These are phyloP conservation scores for Penicillium lividum DNA, from an alignment of 495 filamentous ascomycete genomes.

Conservation along the genomic window DNA sequence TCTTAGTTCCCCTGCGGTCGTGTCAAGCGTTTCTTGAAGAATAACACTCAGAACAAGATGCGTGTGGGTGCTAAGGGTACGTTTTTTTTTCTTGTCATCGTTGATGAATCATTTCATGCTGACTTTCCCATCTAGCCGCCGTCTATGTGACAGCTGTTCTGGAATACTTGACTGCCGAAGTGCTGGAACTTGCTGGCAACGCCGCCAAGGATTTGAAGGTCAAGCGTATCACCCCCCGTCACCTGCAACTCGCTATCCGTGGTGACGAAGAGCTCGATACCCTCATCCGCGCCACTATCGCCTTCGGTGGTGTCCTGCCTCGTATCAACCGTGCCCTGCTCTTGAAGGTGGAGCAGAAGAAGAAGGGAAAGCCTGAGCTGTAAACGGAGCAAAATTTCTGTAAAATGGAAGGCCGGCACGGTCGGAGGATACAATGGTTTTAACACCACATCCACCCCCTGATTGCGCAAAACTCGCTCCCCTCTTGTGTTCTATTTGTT, in stretches of 20 bases:
- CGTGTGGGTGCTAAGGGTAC: slow-evolving; percentile 93
- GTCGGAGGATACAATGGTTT: not conserved
- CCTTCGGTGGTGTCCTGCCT: slow-evolving; percentile 95
- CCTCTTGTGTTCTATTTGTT: slow-evolving; percentile 16
- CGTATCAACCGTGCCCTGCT: slow-evolving; percentile 98
- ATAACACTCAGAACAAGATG: slow-evolving; percentile 99
- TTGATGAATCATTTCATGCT: not conserved
- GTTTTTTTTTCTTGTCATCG: slow-evolving; percentile 11
- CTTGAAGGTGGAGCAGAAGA: slow-evolving; percentile 99
- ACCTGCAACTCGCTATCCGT: slow-evolving; percentile 96
- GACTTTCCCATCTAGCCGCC: slow-evolving; percentile 58
- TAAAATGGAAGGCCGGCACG: slow-evolving; percentile 12
- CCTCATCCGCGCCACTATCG: slow-evolving; percentile 95
- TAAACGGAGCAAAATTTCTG: slow-evolving; percentile 25
- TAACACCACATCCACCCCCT: slow-evolving; percentile 5
- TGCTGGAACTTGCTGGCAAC: slow-evolving; percentile 96
- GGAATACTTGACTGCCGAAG: slow-evolving; percentile 97
- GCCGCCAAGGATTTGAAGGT: slow-evolving; percentile 99
- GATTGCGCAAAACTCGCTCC: slow-evolving; percentile 10
- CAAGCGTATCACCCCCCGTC: slow-evolving; percentile 98
- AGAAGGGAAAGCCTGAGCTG: slow-evolving; percentile 75
- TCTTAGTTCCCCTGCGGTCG: slow-evolving; percentile 95
- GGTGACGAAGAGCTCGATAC: slow-evolving; percentile 98
- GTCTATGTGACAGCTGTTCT: slow-evolving; percentile 98
- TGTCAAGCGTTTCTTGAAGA: slow-evolving; percentile 99